Base-by-base conservation (phyloP, 495 filamentous ascomycete genomes). In the Lichenothelia convexa region DNA sequence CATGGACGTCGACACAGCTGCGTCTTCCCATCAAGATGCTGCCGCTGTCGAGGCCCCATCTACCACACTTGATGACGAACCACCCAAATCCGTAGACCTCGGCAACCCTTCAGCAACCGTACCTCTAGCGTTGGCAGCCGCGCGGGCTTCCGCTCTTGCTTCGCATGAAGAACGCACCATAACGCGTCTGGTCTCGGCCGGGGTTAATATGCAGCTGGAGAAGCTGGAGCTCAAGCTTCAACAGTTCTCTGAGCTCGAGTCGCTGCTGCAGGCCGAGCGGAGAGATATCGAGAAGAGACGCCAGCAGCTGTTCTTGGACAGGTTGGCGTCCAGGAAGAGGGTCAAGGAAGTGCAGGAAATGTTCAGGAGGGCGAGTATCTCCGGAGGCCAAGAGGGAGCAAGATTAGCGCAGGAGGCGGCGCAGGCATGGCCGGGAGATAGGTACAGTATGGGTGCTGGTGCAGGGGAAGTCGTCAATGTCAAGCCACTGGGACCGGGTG, bases 111-210 rank as follows among this genome's bases (percentile, higher is more conserved):
- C 85, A 21, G 67, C 82, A 3, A 85, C 77, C 19, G 72, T 91
- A 34, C 78, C 89, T 4, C 70, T 97, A 21, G 83, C 81, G 5
- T 64, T 82, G 20, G 75, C 85, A 18, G 85, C 85, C 9, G 84
- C 81, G 1, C 80, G 89, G 37, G 74, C 86, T 16, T 75, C 78
- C 9, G 87, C 78, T 4, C 72, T 97, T 20, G 82, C 84, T 7
- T 93, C 89, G 0, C 84, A 94, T 47, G 84, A 93, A 54, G 89
- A 97, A 57, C 83, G 89, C 19, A 81, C 92, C 53, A 87, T 93
- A 78, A 87, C 87, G 20, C 73, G 79, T 12, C 75, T 94, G 30
- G 80, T 94, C 17, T 83, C 81, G 8, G 71, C 80, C 2, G 74
- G 83, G 0, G 78, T 92, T 36, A 93, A 93, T 52, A 61, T 61